phyloP scores from a whole-genome alignment of 495 filamentous ascomycete genomes.

The Amphirosellinia nigrospora region DNA sequence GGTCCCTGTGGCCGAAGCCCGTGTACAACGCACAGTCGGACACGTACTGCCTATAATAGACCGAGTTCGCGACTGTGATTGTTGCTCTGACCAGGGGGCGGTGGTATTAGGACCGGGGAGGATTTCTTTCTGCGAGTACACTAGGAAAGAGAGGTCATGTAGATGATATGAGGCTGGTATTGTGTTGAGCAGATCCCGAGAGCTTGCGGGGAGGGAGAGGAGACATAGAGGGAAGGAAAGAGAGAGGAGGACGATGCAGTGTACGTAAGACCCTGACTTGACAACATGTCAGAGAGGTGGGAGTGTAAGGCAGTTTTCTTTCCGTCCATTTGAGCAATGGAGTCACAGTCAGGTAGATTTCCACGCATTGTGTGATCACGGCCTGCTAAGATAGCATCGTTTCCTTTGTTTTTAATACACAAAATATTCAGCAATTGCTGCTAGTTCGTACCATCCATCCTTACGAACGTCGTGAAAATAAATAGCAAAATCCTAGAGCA shows the following conservation, averaged over 20 bases:
- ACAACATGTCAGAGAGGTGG: neutral
- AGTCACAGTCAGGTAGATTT: neutral
- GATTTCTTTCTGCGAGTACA: neutral
- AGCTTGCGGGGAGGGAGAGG: neutral
- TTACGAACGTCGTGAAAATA: neutral
- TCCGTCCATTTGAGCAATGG: neutral
- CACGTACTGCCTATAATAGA: conserved; percentile 2
- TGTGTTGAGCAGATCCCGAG: neutral
- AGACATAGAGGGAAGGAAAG: neutral
- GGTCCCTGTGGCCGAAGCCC: conserved; percentile 14
- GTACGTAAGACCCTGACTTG: neutral
- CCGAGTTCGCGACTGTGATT: neutral
- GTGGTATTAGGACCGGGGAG: neutral
- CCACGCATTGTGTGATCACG: neutral
- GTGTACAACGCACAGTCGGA: neutral
- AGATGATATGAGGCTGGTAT: neutral
- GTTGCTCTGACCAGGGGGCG: neutral
- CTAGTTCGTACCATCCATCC: neutral
- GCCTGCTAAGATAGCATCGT: neutral
- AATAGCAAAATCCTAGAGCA: neutral
- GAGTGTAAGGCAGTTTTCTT: neutral
- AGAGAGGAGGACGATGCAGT: neutral
- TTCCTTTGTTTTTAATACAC: conserved; percentile 20
- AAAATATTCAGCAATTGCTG: neutral
- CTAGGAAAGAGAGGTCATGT: neutral